Percentiles rank a stretch among this genome's conserved stretches.
phyloP scores from a whole-genome alignment of 192 early-diverging fungal species.

The Linnemannia hyalina region DNA sequence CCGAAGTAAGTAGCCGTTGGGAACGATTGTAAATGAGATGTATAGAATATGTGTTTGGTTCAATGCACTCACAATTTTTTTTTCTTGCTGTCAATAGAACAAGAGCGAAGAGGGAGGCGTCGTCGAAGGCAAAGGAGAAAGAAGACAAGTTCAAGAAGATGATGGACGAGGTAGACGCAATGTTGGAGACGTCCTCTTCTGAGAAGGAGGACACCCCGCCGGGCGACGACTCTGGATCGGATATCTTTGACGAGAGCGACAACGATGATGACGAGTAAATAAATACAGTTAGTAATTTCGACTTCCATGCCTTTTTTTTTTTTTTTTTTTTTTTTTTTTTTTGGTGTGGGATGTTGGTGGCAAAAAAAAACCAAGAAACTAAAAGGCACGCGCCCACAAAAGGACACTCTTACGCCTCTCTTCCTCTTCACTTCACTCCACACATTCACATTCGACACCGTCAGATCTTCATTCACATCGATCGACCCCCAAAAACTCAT shows the following conservation, averaged over 20 bases:
- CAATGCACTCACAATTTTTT: not conserved
- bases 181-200: constrained; percentile 36
- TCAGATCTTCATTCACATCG: not conserved
- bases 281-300: too few relatives aligned
- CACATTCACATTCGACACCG: too few relatives aligned
- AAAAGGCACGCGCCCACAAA: not conserved
- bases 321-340: too few relatives aligned
- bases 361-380: constrained; percentile 1
- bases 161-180: constrained; percentile 40
- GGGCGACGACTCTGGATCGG: not conserved
- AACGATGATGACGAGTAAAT: not conserved
- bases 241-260: constrained; percentile 9
- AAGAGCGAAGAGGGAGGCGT: not conserved
- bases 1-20: not conserved
- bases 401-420: not conserved
- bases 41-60: not conserved
- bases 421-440: not conserved
- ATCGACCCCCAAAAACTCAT: not conserved
- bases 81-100: not conserved
- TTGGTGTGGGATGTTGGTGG: not conserved
- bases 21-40: too few relatives aligned
- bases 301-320: too few relatives aligned
- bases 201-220: not conserved
- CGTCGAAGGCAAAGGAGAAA: not conserved
- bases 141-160: constrained; percentile 31